Base-by-base conservation (phyloP, 108 stramenopile genomes). In the Cyclotella atomus region DNA sequence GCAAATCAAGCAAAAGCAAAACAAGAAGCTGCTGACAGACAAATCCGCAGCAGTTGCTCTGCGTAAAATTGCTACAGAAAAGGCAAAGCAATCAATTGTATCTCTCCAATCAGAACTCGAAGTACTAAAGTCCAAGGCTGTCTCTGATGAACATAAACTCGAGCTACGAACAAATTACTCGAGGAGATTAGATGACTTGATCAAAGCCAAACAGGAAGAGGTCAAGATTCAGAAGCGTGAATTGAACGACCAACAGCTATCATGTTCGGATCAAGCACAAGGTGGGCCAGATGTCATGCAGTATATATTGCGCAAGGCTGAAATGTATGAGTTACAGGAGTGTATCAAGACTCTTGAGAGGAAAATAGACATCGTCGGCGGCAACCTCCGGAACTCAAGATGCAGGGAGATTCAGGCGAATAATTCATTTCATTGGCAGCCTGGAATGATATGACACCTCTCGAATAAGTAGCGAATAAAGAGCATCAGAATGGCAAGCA, bases 241-340 rank as follows among this genome's bases (percentile, higher is more conserved):
- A 17, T 20, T 67, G 27, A 28, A 10, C 47, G 36, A 50, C 17
- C 49, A 53, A 24, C 3, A 50, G 32, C 12, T 19, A 12, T 19
- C 1, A n/a, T n/a, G n/a, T n/a, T 24, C 20, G 29, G 46, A 28
- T 15, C 35, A 12, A 67, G 27, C 15, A 6, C 23, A 47, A 7
- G n/a, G n/a, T 24, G 53, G 53, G 10, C 68, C 35, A 3, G 33
- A 69, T 57, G 53, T 69, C 12, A 69, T 69, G 68, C 47, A 55
- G 28, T 69, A 69, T 21, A 55, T 69, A 1, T 12, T 9, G 21
- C 68, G 49, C 9, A 52, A 68, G 53, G 68, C 68, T 1, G 68
- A 55, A 25, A 69, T 55, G 0, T 55, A 56, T 41, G 53, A 69
- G 7, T 33, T 69, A 7, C 68, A 52, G 3, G 53, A 56, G 33